These are phyloP conservation scores for Fomitopsis palustris DNA, from an alignment of 1,284 basidiomycete species.

Conservation along the genomic window DNA sequence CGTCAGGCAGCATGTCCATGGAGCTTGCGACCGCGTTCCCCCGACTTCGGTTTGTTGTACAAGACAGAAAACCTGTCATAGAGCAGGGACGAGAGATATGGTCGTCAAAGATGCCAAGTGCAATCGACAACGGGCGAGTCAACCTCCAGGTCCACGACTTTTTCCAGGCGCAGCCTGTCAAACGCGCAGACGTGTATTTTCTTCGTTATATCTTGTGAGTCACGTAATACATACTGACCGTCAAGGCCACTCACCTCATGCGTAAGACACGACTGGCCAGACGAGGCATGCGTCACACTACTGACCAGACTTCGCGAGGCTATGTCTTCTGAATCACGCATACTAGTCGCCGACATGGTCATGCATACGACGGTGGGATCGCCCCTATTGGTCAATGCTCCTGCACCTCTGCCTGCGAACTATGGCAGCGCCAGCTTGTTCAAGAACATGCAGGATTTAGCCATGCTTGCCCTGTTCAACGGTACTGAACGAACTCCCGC, in stretches of 20 bases:
- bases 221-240: not conserved
- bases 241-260: not conserved
- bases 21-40: conserved; percentile 12
- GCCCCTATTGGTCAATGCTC: conserved; percentile 4
- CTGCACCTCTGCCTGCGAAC: conserved; percentile 14
- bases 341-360: conserved; percentile 11
- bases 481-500: conserved; percentile 13
- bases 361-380: conserved; percentile 12
- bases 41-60: conserved; percentile 18
- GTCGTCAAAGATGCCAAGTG: conserved; percentile 6
- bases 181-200: conserved; percentile 25
- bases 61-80: conserved; percentile 15
- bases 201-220: conserved; percentile 26
- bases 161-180: conserved; percentile 27
- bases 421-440: conserved; percentile 9
- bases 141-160: conserved; percentile 25
- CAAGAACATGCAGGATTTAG: conserved; percentile 10
- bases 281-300: conserved; percentile 12
- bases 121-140: conserved; percentile 6
- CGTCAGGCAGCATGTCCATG: conserved; percentile 12
- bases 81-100: conserved; percentile 10
- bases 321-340: conserved; percentile 7
- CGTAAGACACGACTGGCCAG: conserved; percentile 16
- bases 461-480: conserved; percentile 11
- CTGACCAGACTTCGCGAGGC: conserved; percentile 6